These are phyloP conservation scores for Favolaschia claudopus DNA, from an alignment of 768 basidiomycete genomes.

Conservation along the genomic window DNA sequence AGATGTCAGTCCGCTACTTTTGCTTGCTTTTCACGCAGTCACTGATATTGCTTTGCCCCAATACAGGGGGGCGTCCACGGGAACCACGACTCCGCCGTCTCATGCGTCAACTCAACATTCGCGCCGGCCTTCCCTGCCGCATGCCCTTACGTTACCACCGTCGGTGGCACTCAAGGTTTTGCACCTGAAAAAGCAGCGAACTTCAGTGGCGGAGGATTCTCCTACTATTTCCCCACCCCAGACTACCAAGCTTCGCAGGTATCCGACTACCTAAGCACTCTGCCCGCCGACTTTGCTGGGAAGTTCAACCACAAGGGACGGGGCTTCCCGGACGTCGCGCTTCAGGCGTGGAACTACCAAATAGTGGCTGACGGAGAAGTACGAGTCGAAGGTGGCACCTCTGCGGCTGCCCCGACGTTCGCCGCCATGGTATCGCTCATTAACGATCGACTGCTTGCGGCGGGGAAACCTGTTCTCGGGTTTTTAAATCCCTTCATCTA, in stretches of 20 bases:
- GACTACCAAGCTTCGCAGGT: slow-evolving; percentile 41
- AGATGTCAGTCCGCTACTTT: neutral
- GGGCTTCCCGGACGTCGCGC: slow-evolving; percentile 28
- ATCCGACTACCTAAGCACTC: slow-evolving; percentile 29
- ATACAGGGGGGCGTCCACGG: slow-evolving; percentile 13
- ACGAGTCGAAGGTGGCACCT: slow-evolving; percentile 46
- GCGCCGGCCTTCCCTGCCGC: slow-evolving; percentile 30
- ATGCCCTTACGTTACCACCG: slow-evolving; percentile 15
- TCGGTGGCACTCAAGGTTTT: slow-evolving; percentile 9
- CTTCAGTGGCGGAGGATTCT: slow-evolving; percentile 46
- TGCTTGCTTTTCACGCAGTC: neutral
- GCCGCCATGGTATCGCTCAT: slow-evolving; percentile 51
- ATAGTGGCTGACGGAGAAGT: neutral
- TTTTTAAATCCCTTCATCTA: slow-evolving; percentile 29
- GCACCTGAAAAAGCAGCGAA: neutral
- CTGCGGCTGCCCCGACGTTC: slow-evolving; percentile 51
- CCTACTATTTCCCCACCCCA: slow-evolving; percentile 44
- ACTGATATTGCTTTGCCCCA: neutral
- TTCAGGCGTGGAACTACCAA: slow-evolving; percentile 15
- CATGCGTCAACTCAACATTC: slow-evolving; percentile 32
- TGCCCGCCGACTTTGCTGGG: slow-evolving; percentile 8
- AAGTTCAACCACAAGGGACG: slow-evolving; percentile 20
- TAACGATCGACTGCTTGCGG: slow-evolving; percentile 47
- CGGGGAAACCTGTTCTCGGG: slow-evolving; percentile 40
- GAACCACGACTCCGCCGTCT: slow-evolving; percentile 11